phyloP scores from a whole-genome alignment of 148 eudicot species.

The Cornus suecica region DNA sequence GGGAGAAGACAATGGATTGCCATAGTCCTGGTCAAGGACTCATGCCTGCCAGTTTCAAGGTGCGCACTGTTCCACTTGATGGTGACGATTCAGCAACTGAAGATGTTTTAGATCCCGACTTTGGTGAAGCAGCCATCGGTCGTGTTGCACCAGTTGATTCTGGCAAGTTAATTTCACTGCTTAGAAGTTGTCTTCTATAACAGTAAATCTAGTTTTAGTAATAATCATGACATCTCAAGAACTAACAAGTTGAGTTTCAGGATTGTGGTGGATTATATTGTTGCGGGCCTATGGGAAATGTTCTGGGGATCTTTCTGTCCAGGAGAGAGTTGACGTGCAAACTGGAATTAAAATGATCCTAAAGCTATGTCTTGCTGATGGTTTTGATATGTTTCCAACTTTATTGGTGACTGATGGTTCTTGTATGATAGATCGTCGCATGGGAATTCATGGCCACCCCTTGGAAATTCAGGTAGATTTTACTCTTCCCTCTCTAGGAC shows the following conservation, averaged over 20 bases:
- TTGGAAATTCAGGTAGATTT: constrained; percentile 70
- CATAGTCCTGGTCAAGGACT: constrained; percentile 78
- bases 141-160: constrained; percentile 94
- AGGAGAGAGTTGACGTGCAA: constrained; percentile 82
- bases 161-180: constrained; percentile 32
- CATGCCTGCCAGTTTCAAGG: constrained; percentile 80
- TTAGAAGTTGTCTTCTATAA: background rate
- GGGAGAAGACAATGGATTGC: constrained; percentile 82
- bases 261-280: constrained; percentile 86
- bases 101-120: constrained; percentile 68
- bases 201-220: background rate
- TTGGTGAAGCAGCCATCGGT: constrained; percentile 87
- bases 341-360: constrained; percentile 81
- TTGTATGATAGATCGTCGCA: constrained; percentile 90
- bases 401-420: constrained; percentile 84
- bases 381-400: constrained; percentile 87
- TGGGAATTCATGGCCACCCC: constrained; percentile 92
- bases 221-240: background rate
- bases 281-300: constrained; percentile 80
- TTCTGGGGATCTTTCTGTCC: constrained; percentile 68
- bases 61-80: constrained; percentile 55
- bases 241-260: constrained; percentile 28
- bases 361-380: constrained; percentile 76
- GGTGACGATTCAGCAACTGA: constrained; percentile 64
- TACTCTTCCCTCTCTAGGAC: background rate